Evolutionary conservation across 495 filamentous ascomycete species (phyloP).

Genomic region (Pyronema domesticum): DNA sequence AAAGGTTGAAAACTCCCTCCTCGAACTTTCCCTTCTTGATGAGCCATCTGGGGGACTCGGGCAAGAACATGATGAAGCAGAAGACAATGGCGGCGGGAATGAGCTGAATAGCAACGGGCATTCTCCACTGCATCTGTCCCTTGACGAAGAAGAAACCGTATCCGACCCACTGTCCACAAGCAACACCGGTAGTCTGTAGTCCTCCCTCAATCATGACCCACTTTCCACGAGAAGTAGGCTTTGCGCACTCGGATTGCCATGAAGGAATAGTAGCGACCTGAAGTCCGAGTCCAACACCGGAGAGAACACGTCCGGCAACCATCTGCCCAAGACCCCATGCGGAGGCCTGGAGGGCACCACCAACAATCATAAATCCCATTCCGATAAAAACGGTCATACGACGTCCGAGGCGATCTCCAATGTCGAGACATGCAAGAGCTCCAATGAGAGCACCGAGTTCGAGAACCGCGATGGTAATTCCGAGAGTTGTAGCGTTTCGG

Average conservation of each 20-base stretch:
- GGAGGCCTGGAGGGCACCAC: constrained; percentile 45
- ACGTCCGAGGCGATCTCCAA: constrained; percentile 54
- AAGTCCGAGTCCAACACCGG: constrained; percentile 51
- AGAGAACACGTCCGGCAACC: constrained; percentile 47
- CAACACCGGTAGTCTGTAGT: constrained; percentile 52
- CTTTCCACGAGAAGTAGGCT: constrained; percentile 53
- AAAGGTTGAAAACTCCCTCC: constrained; percentile 46
- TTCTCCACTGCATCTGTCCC: constrained; percentile 50
- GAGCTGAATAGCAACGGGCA: constrained; percentile 57
- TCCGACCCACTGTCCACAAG: constrained; percentile 57
- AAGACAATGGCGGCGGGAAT: constrained; percentile 47
- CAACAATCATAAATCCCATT: constrained; percentile 51
- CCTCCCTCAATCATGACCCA: constrained; percentile 64
- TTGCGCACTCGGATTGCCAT: constrained; percentile 66
- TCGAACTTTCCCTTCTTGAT: constrained; percentile 49
- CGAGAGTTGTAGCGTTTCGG: constrained; percentile 17
- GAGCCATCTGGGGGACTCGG: constrained; percentile 61
- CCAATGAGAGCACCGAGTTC: constrained; percentile 64
- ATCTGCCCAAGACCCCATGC: constrained; percentile 44
- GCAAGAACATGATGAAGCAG: constrained; percentile 42
- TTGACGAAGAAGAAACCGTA: constrained; percentile 51
- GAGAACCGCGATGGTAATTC: constrained; percentile 46
- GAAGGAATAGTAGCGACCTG: constrained; percentile 53
- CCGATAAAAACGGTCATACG: constrained; percentile 53
- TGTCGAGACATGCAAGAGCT: constrained; percentile 48